phyloP scores from a whole-genome alignment of 2,329 filamentous ascomycete species.

The Neoarthrinium moseri region DNA sequence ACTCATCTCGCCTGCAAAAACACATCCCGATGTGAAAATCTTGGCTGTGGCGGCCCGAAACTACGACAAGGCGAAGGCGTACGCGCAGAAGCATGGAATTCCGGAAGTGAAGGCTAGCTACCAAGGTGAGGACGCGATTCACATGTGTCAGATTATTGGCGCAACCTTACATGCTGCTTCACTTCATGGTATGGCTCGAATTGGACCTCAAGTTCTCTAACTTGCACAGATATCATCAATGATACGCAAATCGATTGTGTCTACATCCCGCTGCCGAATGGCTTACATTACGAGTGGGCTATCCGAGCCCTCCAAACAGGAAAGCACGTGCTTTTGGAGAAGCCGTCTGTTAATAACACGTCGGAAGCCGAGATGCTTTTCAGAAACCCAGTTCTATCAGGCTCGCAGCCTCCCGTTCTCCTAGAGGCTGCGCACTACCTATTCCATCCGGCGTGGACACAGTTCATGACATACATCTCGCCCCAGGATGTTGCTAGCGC shows the following conservation, averaged over 20 bases:
- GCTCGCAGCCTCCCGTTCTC: constrained; percentile 31
- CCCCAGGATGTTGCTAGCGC: constrained; percentile 35
- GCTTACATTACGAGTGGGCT: constrained; percentile 45
- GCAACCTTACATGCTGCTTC: too few species aligned
- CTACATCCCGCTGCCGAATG: constrained; percentile 48
- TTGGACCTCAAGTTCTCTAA: too few species aligned
- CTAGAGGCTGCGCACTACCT: constrained; percentile 43
- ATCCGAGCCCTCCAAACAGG: constrained; percentile 44
- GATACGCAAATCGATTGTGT: constrained; percentile 45
- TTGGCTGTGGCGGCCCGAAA: constrained; percentile 52
- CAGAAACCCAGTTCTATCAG: constrained; percentile 22
- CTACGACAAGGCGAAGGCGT: constrained; percentile 41
- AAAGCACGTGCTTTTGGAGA: constrained; percentile 47
- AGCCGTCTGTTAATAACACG: constrained; percentile 38
- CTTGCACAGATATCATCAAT: constrained; percentile 31
- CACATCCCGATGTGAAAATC: constrained; percentile 52
- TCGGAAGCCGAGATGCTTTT: constrained; percentile 35
- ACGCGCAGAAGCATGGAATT: constrained; percentile 50
- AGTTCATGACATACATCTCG: constrained; percentile 34
- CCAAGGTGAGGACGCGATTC: constrained; percentile 34
- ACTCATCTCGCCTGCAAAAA: constrained; percentile 47
- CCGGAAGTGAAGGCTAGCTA: constrained; percentile 48
- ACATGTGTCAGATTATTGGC: not conserved
- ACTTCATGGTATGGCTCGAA: too few species aligned
- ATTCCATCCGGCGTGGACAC: constrained; percentile 41